phyloP scores from a whole-genome alignment of 345 rosid species.

The Eucalyptus camaldulensis region DNA sequence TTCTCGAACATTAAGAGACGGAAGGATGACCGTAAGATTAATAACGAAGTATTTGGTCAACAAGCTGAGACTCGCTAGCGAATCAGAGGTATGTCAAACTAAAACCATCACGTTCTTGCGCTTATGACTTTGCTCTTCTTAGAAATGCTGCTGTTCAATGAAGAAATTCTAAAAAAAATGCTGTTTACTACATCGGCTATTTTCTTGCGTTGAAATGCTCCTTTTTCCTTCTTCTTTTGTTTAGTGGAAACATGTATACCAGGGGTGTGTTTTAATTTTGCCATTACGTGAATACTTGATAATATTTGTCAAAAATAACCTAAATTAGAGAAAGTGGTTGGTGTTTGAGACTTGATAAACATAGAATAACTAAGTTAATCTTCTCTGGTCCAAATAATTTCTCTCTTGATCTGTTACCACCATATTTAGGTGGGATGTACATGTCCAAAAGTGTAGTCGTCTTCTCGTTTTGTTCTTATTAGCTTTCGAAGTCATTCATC shows the following conservation, averaged over 20 bases:
- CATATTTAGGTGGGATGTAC: slow-evolving; percentile 35
- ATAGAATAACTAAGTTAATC: not conserved
- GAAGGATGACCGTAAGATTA: slow-evolving; percentile 84
- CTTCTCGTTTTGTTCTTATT: slow-evolving; percentile 10
- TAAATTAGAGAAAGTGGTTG: not conserved
- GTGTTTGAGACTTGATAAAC: not conserved
- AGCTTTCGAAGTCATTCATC: not conserved
- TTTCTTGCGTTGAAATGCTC: not conserved
- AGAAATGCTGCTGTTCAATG: not conserved
- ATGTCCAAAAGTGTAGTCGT: slow-evolving; percentile 19
- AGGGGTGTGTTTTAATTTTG: not conserved
- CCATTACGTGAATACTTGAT: not conserved
- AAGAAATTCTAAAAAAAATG: not conserved
- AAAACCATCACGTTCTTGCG: not conserved
- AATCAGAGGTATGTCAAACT: slow-evolving; percentile 72
- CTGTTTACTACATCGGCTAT: not conserved
- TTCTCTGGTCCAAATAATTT: not conserved
- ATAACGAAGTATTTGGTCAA: slow-evolving; percentile 83
- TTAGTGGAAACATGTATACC: not conserved
- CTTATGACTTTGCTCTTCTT: not conserved
- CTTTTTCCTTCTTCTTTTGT: not conserved
- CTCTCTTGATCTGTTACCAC: slow-evolving; percentile 3
- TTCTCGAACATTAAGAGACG: slow-evolving; percentile 42
- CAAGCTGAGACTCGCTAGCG: slow-evolving; percentile 83
- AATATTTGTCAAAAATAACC: not conserved